These are phyloP conservation scores for Acer campestre DNA, from an alignment of 345 rosid species.

Conservation along the genomic window DNA sequence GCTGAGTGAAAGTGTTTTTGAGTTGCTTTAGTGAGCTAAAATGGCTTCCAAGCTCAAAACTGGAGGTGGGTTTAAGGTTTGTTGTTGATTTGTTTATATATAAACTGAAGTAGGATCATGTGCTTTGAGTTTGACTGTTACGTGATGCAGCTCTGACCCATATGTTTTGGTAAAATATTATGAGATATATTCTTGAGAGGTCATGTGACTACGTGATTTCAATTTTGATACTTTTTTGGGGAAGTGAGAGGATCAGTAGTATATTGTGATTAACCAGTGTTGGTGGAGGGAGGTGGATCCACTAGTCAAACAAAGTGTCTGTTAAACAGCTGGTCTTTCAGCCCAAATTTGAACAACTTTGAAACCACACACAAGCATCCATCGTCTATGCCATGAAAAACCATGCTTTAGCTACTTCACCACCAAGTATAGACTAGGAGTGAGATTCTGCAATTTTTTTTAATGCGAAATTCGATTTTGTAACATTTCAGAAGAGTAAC, in stretches of 20 bases:
- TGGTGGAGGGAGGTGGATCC: no score
- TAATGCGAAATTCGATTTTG: no score
- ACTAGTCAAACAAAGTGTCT: slow-evolving; percentile 4
- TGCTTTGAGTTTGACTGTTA: slow-evolving; percentile 49
- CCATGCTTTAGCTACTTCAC: no score
- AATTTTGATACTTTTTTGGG: slow-evolving; percentile 23
- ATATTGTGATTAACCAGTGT: no score
- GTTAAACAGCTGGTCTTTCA: background rate
- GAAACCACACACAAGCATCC: background rate
- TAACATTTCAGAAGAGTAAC: no score
- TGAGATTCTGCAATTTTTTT: no score
- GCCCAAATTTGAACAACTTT: no score
- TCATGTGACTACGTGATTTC: slow-evolving; percentile 54
- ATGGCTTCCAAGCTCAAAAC: background rate
- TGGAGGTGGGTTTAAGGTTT: background rate
- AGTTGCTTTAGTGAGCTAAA: slow-evolving; percentile 8
- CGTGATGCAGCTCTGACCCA: slow-evolving; percentile 24
- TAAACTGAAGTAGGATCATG: slow-evolving; percentile 48
- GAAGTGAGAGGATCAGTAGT: slow-evolving; percentile 6
- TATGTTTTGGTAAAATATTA: slow-evolving; percentile 13
- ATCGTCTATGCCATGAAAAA: no score
- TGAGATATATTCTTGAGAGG: background rate
- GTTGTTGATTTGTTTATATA: background rate
- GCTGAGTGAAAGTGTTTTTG: background rate
- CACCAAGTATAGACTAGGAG: no score